A percentile compares a stretch with the other conserved stretches of the same genome.
phyloP scores from a whole-genome alignment of 176 grass and related monocot species.

The Oryza punctata region DNA sequence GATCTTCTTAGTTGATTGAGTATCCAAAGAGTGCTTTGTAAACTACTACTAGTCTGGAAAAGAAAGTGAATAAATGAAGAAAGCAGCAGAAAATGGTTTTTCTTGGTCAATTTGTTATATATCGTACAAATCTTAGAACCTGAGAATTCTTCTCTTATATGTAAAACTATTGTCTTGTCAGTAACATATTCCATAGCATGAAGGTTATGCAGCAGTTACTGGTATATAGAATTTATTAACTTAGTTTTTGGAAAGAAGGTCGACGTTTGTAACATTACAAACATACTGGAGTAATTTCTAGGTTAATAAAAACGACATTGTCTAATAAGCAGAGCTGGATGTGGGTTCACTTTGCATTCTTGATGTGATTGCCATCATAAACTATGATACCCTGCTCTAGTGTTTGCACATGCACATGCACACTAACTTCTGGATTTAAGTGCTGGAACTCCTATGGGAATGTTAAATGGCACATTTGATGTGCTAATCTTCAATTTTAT shows the following conservation, averaged over 20 bases:
- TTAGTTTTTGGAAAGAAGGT: neutral
- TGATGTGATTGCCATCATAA: neutral
- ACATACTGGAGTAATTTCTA: neutral
- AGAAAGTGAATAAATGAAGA: constrained; percentile 22
- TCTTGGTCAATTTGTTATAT: constrained; percentile 13
- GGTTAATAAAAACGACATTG: neutral
- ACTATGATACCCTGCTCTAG: constrained; percentile 3
- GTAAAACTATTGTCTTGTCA: neutral
- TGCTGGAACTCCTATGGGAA: constrained; percentile 11
- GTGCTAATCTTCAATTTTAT: constrained; percentile 9
- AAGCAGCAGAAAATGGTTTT: neutral
- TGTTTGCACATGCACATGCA: neutral
- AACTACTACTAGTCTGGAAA: neutral
- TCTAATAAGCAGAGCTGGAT: neutral
- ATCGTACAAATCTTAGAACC: neutral
- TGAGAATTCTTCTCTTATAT: constrained; percentile 1
- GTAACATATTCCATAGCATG: neutral
- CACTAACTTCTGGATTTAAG: constrained; percentile 4
- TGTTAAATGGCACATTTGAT: constrained; percentile 5
- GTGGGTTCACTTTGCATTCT: neutral
- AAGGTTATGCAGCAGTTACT: neutral
- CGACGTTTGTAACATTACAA: neutral
- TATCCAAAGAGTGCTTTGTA: neutral
- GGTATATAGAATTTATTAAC: neutral
- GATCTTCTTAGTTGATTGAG: constrained; percentile 6